phyloP scores from a whole-genome alignment of 2,329 filamentous ascomycete species.

The Volutella citrinella region DNA sequence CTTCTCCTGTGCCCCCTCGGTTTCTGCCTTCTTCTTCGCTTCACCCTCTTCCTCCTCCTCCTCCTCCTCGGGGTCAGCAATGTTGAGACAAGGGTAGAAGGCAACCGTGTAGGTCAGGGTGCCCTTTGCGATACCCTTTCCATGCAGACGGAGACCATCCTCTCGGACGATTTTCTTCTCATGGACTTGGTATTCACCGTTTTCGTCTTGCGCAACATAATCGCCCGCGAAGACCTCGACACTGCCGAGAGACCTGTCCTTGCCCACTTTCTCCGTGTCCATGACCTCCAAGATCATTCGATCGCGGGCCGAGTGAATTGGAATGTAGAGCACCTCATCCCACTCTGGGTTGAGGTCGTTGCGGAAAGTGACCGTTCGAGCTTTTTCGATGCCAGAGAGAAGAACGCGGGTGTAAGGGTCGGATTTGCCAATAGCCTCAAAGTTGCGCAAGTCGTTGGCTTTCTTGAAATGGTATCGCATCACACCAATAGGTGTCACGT shows the following conservation, averaged over 20 bases:
- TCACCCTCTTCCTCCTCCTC: constrained; percentile 51
- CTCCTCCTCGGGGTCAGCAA: constrained; percentile 87
- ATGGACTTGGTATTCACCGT: constrained; percentile 76
- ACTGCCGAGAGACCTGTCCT: constrained; percentile 82
- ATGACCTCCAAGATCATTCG: constrained; percentile 89
- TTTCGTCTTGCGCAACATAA: constrained; percentile 73
- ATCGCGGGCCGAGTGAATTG: constrained; percentile 81
- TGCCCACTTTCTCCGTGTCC: constrained; percentile 90
- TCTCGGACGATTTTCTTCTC: constrained; percentile 69
- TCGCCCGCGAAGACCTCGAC: constrained; percentile 75
- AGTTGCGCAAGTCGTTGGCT: constrained; percentile 79
- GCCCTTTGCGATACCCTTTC: constrained; percentile 74
- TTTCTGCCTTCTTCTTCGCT: constrained; percentile 18
- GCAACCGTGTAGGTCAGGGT: constrained; percentile 76
- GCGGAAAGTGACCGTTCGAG: constrained; percentile 88
- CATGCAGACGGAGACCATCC: constrained; percentile 70
- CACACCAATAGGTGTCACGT: constrained; percentile 89
- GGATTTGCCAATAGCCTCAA: constrained; percentile 94
- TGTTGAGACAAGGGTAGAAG: constrained; percentile 86
- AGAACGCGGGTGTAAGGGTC: constrained; percentile 90
- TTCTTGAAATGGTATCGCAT: constrained; percentile 90
- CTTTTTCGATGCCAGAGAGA: constrained; percentile 86
- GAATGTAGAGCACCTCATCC: constrained; percentile 94
- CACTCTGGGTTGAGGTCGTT: constrained; percentile 95
- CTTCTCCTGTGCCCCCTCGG: constrained; percentile 9